Evolutionary conservation across 257 asterid genomes (phyloP).

Genomic region (Forsythia suspensa): DNA sequence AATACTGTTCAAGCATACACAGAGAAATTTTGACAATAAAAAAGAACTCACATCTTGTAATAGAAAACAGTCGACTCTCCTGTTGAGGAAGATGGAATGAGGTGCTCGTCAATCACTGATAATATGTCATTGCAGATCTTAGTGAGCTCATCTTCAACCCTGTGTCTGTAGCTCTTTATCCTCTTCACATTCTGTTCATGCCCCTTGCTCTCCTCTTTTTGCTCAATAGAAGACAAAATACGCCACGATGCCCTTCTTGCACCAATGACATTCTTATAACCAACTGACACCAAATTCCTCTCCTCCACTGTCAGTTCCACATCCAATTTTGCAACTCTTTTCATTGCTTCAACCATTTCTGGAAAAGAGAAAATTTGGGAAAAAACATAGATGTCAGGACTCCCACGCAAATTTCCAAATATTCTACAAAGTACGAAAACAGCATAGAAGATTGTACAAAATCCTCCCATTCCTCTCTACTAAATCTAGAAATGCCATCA

Average conservation of each 20-base stretch:
- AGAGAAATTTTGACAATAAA: not conserved
- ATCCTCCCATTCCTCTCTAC: not conserved
- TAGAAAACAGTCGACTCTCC: constrained; percentile 83
- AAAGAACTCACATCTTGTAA: constrained; percentile 64
- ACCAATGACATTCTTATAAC: constrained; percentile 77
- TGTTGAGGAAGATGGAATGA: constrained; percentile 66
- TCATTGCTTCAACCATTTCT: constrained; percentile 90
- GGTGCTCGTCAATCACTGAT: constrained; percentile 70
- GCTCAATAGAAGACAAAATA: constrained; percentile 69
- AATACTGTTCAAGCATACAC: not conserved
- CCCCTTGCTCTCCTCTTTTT: constrained; percentile 75
- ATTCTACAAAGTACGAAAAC: not conserved
- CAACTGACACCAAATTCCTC: constrained; percentile 77
- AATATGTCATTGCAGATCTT: constrained; percentile 73
- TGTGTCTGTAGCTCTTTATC: constrained; percentile 56
- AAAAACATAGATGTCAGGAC: not conserved
- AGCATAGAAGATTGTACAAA: not conserved
- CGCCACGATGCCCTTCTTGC: constrained; percentile 86
- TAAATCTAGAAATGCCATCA: too few relatives aligned
- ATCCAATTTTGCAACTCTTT: constrained; percentile 61
- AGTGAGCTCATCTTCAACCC: constrained; percentile 77
- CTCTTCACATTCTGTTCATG: constrained; percentile 72
- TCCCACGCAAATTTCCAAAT: not conserved
- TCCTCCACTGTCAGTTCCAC: constrained; percentile 77
- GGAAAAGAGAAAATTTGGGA: constrained; percentile 7